A percentile compares a stretch with the other conserved stretches of the same genome.
These are phyloP conservation scores for Tuber brumale DNA, from an alignment of 495 filamentous ascomycete species.

Conservation along the genomic window DNA sequence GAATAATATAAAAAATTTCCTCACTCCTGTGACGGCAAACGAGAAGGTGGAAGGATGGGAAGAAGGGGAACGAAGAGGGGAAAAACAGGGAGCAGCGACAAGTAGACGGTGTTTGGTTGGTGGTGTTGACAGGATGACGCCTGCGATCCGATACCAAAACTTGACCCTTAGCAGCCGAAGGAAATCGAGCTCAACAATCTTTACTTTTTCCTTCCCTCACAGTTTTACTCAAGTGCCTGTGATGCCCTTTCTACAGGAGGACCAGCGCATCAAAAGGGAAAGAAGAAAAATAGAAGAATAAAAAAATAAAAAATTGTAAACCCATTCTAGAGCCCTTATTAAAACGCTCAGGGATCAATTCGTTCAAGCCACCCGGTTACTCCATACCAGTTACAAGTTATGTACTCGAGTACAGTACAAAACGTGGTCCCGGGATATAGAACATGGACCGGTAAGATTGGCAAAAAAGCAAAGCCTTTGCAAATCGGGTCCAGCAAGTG, in stretches of 20 bases:
- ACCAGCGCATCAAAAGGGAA: background rate
- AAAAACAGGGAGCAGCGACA: constrained; percentile 6
- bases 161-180: background rate
- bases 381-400: background rate
- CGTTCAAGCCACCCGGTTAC: background rate
- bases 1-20: background rate
- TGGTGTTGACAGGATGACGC: constrained; percentile 36
- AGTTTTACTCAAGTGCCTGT: background rate
- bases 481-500: background rate
- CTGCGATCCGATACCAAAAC: constrained; percentile 12
- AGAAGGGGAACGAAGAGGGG: background rate
- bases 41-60: background rate
- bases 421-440: background rate
- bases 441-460: background rate
- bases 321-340: background rate
- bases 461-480: background rate
- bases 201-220: background rate
- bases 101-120: constrained; percentile 11
- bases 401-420: background rate
- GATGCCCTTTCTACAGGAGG: background rate
- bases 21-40: background rate
- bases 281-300: background rate
- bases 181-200: background rate
- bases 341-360: background rate
- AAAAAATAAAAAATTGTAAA: background rate